Evolutionary conservation across 2,329 filamentous ascomycete species (phyloP).

Genomic region (Xylaria sp.): DNA sequence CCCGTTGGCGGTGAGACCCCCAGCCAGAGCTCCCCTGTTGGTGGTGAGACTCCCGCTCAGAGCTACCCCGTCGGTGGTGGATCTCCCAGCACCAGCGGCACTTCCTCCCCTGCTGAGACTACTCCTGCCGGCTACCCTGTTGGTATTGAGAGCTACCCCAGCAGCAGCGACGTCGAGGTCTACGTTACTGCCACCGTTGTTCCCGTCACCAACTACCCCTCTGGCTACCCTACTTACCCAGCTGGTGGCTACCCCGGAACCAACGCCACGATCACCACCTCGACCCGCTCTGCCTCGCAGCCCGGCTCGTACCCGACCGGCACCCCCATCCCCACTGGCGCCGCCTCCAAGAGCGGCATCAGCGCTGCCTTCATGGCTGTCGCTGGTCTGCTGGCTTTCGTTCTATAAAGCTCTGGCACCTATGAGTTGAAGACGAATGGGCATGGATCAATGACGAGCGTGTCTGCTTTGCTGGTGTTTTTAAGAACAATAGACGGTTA

Average conservation of each 20-base stretch:
- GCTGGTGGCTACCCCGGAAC: constrained; percentile 32
- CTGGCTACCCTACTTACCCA: constrained; percentile 33
- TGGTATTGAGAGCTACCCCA: constrained; percentile 2
- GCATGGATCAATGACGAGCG: constrained; percentile 28
- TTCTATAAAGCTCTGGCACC: constrained; percentile 25
- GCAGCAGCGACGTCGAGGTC: constrained; percentile 36
- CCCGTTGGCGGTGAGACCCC: constrained; percentile 17
- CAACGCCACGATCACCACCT: constrained; percentile 41
- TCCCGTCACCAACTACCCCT: constrained; percentile 39
- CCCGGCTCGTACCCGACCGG: constrained; percentile 27
- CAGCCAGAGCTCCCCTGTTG: constrained; percentile 24
- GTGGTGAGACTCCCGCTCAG: constrained; percentile 3
- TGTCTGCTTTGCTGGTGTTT: constrained; percentile 27
- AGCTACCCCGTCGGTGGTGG: constrained; percentile 28
- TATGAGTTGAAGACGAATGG: not conserved
- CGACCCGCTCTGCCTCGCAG: constrained; percentile 16
- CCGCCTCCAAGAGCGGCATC: constrained; percentile 34
- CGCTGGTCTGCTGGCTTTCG: constrained; percentile 35
- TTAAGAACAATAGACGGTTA: constrained; percentile 29
- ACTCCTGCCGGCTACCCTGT: too few species aligned
- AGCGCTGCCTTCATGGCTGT: constrained; percentile 33
- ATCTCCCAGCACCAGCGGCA: not conserved
- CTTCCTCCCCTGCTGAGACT: not conserved
- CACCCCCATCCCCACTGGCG: constrained; percentile 34
- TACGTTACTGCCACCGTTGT: constrained; percentile 42